phyloP scores from a whole-genome alignment of 2,329 filamentous ascomycete species.

The Sporothrix protearum region DNA sequence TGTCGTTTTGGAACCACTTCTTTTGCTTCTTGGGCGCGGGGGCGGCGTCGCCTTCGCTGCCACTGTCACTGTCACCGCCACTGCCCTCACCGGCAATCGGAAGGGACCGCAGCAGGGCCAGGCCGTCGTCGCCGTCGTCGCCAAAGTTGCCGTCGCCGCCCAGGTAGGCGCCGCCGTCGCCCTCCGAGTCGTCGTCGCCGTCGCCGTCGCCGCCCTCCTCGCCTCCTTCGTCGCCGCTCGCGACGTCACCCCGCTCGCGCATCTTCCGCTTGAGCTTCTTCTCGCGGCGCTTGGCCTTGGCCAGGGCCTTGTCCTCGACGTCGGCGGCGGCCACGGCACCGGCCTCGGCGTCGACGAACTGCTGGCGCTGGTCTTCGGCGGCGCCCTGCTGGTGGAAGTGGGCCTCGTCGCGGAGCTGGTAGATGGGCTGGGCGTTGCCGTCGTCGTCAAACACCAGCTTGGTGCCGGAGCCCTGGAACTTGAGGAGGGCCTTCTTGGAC shows the following conservation, averaged over 20 bases:
- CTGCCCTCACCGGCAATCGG: slow-evolving; percentile 45
- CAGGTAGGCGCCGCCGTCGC: slow-evolving; percentile 34
- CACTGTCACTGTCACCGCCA: slow-evolving; percentile 37
- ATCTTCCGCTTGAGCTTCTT: slow-evolving; percentile 72
- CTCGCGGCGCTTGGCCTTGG: slow-evolving; percentile 71
- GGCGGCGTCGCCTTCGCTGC: slow-evolving; percentile 34
- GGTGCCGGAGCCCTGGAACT: slow-evolving; percentile 80
- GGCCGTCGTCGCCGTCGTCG: slow-evolving; percentile 49
- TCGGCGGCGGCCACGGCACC: slow-evolving; percentile 71
- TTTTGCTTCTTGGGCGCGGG: slow-evolving; percentile 55
- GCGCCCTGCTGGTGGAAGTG: slow-evolving; percentile 72
- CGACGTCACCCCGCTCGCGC: slow-evolving; percentile 49
- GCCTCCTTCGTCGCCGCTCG: slow-evolving; percentile 30
- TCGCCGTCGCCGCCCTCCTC: slow-evolving; percentile 36
- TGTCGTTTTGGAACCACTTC: slow-evolving; percentile 73
- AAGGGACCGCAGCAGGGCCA: slow-evolving; percentile 57
- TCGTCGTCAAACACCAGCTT: slow-evolving; percentile 93
- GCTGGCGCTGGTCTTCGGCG: slow-evolving; percentile 69
- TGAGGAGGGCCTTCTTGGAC: slow-evolving; percentile 90
- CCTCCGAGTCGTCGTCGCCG: slow-evolving; percentile 32
- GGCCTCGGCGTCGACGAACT: slow-evolving; percentile 74
- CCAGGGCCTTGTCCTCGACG: slow-evolving; percentile 74
- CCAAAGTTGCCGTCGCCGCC: slow-evolving; percentile 38
- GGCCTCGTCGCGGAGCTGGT: slow-evolving; percentile 82
- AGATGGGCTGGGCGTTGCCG: slow-evolving; percentile 76